A percentile compares a stretch with the other conserved stretches of the same genome.
phyloP scores from a whole-genome alignment of 1,284 basidiomycete genomes.

The Malassezia obtusa region DNA sequence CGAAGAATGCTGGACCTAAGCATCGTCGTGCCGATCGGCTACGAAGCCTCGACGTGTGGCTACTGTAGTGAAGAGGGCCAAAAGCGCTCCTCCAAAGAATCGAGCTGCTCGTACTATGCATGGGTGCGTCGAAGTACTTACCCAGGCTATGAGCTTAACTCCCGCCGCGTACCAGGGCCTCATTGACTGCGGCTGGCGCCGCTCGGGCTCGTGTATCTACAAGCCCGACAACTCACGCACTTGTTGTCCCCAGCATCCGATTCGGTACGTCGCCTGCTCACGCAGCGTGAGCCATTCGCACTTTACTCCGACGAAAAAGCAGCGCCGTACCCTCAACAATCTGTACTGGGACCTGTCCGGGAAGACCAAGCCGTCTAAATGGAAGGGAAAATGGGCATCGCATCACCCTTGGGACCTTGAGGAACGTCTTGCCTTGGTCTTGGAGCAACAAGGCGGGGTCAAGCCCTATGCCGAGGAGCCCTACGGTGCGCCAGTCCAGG shows the following conservation, averaged over 20 bases:
- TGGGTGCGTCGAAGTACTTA: constrained; percentile 16
- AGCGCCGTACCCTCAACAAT: constrained; percentile 25
- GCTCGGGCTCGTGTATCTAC: constrained; percentile 39
- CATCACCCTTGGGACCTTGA: constrained; percentile 20
- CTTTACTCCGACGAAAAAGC: constrained; percentile 18
- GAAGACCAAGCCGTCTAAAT: constrained; percentile 22
- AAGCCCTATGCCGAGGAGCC: not conserved
- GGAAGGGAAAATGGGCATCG: constrained; percentile 31
- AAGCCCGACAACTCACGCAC: constrained; percentile 36
- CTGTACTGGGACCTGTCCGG: constrained; percentile 22
- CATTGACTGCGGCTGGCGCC: constrained; percentile 39
- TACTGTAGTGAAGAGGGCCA: constrained; percentile 49
- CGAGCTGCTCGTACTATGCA: constrained; percentile 49
- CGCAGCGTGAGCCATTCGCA: not conserved
- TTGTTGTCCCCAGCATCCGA: constrained; percentile 39
- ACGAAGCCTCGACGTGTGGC: constrained; percentile 50
- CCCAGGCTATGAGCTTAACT: constrained; percentile 22
- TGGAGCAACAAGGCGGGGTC: not conserved
- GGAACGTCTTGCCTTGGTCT: constrained; percentile 5
- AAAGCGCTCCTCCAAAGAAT: constrained; percentile 29
- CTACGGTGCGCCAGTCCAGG: not conserved
- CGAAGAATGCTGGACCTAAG: not conserved
- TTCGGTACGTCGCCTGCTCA: constrained; percentile 24
- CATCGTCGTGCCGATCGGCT: constrained; percentile 50
- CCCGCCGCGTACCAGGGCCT: constrained; percentile 34